Percentiles rank a stretch among this genome's conserved stretches.
phyloP scores from a whole-genome alignment of 2,329 filamentous ascomycete genomes.

The Aspergillus spinulosporus region DNA sequence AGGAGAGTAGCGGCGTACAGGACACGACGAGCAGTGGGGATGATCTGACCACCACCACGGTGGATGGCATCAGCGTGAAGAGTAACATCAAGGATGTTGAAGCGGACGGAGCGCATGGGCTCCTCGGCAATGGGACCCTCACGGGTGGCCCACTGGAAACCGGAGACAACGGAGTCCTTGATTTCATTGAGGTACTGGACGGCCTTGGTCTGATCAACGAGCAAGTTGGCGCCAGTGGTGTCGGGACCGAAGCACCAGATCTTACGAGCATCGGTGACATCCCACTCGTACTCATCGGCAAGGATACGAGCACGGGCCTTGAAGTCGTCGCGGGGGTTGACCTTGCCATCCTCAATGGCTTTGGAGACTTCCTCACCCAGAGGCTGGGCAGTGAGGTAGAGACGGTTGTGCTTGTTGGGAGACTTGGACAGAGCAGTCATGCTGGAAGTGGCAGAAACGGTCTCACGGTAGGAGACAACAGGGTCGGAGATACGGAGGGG shows the following conservation, averaged over 20 bases:
- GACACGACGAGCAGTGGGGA: constrained; percentile 96
- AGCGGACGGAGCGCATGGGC: constrained; percentile 94
- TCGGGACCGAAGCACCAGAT: constrained; percentile 99
- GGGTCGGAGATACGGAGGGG: constrained; percentile 97
- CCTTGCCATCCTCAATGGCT: constrained; percentile 89
- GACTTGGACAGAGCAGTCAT: constrained; percentile 99
- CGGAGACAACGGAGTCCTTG: constrained; percentile 99
- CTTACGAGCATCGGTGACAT: constrained; percentile 99
- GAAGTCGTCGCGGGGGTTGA: constrained; percentile 95
- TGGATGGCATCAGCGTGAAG: constrained; percentile 99
- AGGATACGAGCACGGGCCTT: constrained; percentile 95
- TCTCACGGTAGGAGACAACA: constrained; percentile 98
- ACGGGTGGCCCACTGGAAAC: constrained; percentile 99
- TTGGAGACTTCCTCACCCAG: constrained; percentile 86
- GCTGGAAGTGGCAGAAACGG: constrained; percentile 77
- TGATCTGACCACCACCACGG: constrained; percentile 98
- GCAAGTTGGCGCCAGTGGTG: constrained; percentile 94
- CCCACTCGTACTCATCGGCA: constrained; percentile 97
- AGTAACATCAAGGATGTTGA: constrained; percentile 99
- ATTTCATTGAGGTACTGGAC: constrained; percentile 99
- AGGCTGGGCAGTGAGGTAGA: constrained; percentile 92
- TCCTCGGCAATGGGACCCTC: constrained; percentile 98
- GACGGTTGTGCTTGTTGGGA: constrained; percentile 99
- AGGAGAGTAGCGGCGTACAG: constrained; percentile 91
- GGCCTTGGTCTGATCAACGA: constrained; percentile 99